Evolutionary conservation across 2,329 filamentous ascomycete genomes (phyloP).

Genomic region (Pseudogymnoascus sp.): DNA sequence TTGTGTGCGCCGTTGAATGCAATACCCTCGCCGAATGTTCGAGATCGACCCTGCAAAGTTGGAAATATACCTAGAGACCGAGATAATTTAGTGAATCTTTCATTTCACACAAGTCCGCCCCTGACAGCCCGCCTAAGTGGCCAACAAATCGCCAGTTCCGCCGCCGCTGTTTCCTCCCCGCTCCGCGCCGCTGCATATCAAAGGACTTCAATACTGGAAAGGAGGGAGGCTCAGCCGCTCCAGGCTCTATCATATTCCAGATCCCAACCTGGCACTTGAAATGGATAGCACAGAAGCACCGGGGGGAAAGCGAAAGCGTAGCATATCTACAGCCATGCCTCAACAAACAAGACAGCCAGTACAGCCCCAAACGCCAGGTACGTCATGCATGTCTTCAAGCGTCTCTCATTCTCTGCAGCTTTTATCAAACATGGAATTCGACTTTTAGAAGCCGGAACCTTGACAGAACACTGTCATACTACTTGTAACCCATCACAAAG

Average conservation of each 20-base stretch:
- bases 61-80: not conserved
- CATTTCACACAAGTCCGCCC: conserved; percentile 3
- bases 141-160: not conserved
- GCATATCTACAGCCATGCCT: conserved; percentile 3
- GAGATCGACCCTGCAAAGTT: not conserved
- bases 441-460: not conserved
- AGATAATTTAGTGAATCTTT: not conserved
- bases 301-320: conserved; percentile 3
- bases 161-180: not conserved
- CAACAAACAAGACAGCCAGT: conserved; percentile 3
- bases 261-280: not conserved
- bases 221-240: not conserved
- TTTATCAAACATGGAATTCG: not conserved
- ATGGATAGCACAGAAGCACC: not conserved
- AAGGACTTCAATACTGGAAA: not conserved
- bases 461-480: not conserved
- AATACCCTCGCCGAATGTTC: not conserved
- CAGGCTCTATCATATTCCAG: not conserved
- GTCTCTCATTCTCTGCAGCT: not conserved
- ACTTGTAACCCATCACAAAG: conserved; percentile 1
- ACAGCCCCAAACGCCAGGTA: conserved; percentile 1
- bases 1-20: not conserved
- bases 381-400: not conserved
- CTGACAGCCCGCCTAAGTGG: not conserved
- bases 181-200: conserved; percentile 8